Percentiles rank a stretch among this genome's conserved stretches.
Evolutionary conservation across 2,329 filamentous ascomycete species (phyloP).

Genomic region (Aspergillus flavus): DNA sequence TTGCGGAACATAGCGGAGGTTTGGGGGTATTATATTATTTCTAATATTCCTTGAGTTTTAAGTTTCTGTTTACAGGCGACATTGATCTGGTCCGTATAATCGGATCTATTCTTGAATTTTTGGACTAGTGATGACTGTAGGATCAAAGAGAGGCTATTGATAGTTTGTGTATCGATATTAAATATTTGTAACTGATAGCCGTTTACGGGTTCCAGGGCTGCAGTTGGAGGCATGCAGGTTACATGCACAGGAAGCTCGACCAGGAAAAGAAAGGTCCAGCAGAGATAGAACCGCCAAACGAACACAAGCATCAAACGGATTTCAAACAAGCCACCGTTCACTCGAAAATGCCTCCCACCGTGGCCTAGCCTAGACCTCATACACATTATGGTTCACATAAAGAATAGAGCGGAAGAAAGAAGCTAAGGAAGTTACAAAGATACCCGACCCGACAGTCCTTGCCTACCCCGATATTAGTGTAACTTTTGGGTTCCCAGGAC

Average conservation of each 20-base stretch:
- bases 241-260: neutral
- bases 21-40: neutral
- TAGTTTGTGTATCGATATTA: neutral
- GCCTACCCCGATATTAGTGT: conserved; percentile 17
- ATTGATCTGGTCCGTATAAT: neutral
- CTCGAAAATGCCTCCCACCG: neutral
- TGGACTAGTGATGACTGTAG: neutral
- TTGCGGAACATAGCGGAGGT: neutral
- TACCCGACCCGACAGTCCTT: neutral
- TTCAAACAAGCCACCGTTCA: conserved; percentile 7
- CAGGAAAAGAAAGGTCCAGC: neutral
- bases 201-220: neutral
- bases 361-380: neutral
- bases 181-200: neutral
- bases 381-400: neutral
- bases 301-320: neutral
- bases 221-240: neutral
- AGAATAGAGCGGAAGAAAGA: neutral
- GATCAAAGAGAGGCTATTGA: neutral
- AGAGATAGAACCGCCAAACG: neutral
- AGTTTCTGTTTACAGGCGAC: neutral
- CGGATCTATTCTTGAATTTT: neutral
- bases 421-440: neutral
- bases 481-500: conserved; percentile 1
- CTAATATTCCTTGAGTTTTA: neutral